These are phyloP conservation scores for Bruguiera sexangula DNA, from an alignment of 345 rosid species.

Conservation along the genomic window DNA sequence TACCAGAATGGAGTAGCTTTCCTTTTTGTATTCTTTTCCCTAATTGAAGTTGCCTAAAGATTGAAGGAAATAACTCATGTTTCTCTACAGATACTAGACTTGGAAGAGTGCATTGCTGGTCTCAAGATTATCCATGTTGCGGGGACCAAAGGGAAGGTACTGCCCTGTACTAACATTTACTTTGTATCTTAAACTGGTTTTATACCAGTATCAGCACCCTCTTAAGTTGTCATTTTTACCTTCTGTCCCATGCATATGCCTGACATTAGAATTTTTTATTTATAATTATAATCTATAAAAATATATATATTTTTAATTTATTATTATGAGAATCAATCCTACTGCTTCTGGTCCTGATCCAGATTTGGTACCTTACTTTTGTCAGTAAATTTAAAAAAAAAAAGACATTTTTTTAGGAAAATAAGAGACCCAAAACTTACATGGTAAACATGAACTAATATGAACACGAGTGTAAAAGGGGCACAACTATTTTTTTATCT, in stretches of 20 bases:
- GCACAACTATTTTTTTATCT: not conserved
- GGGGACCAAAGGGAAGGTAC: slow-evolving; percentile 94
- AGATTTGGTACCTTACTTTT: no score
- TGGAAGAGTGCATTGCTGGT: slow-evolving; percentile 54
- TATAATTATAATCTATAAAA: no score
- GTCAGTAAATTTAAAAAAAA: not conserved
- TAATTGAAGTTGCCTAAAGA: not conserved
- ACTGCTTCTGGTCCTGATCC: no score
- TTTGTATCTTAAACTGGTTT: not conserved
- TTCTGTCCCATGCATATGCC: not conserved
- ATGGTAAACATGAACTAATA: no score
- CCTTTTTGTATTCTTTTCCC: not conserved
- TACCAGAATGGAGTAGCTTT: not conserved
- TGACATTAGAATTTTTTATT: no score
- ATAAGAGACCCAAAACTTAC: no score
- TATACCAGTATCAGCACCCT: slow-evolving; percentile 2
- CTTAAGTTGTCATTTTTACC: not conserved
- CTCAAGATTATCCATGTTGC: slow-evolving; percentile 85
- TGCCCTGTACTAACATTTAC: slow-evolving; percentile 3
- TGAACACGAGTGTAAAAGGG: not conserved
- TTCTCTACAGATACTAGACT: slow-evolving; percentile 55
- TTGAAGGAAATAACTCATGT: slow-evolving; percentile 3
- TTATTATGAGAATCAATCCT: no score
- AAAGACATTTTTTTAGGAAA: not conserved
- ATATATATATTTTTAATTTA: no score